Percentiles rank a stretch among this genome's conserved stretches.
These are phyloP conservation scores for Neurospora sp. DNA, from an alignment of 495 filamentous ascomycete species.

Conservation along the genomic window DNA sequence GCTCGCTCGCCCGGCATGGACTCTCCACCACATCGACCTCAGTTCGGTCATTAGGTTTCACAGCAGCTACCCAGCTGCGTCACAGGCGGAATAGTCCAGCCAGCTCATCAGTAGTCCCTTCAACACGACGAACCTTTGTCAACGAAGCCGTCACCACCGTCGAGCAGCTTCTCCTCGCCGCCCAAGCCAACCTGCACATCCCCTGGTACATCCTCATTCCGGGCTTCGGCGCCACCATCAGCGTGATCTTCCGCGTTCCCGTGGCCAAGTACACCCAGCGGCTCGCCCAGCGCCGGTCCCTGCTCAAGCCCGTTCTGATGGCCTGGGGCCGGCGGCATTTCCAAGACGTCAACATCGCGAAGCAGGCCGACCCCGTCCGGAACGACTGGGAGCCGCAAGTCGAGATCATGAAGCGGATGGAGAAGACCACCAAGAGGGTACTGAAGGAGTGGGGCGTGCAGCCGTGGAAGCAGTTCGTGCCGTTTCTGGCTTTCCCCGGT, in stretches of 20 bases:
- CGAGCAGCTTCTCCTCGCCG: constrained; percentile 43
- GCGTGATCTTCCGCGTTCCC: constrained; percentile 48
- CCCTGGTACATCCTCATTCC: constrained; percentile 68
- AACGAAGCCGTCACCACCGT: constrained; percentile 41
- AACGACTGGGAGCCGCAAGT: neutral
- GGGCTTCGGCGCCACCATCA: constrained; percentile 54
- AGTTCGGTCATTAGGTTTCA: neutral
- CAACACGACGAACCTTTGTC: constrained; percentile 13
- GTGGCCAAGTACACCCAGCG: constrained; percentile 43
- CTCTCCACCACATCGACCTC: neutral
- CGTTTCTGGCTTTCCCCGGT: constrained; percentile 45
- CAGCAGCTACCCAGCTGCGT: neutral
- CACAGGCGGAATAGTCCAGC: neutral
- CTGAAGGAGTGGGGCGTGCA: constrained; percentile 37
- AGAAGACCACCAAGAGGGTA: constrained; percentile 26
- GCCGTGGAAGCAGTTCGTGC: constrained; percentile 36
- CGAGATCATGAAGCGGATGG: constrained; percentile 2
- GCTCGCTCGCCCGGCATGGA: neutral
- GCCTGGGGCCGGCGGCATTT: constrained; percentile 36
- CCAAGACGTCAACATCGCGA: constrained; percentile 13
- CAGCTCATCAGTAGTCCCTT: neutral
- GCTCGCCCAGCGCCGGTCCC: constrained; percentile 30
- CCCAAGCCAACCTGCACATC: constrained; percentile 50
- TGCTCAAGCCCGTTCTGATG: constrained; percentile 40
- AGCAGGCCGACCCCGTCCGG: neutral